Evolutionary conservation across 371 early-diverging fungal genomes (phyloP).

Genomic region (Rhizopus arrhizus): DNA sequence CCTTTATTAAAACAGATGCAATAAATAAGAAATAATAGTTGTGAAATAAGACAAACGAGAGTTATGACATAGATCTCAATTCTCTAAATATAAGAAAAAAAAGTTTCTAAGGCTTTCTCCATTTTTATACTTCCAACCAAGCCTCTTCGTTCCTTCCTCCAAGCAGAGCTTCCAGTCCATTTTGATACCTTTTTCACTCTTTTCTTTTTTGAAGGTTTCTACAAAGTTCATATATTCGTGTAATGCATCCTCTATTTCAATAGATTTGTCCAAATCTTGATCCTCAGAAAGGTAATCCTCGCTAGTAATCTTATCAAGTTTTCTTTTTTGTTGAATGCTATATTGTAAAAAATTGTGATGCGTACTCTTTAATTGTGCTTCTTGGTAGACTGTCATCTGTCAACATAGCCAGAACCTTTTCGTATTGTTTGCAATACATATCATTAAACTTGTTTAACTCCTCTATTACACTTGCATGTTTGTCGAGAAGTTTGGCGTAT

Average conservation of each 20-base stretch:
- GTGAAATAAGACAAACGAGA: constrained; percentile 7
- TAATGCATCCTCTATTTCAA: not conserved
- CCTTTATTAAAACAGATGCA: not conserved
- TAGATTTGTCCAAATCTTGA: not conserved
- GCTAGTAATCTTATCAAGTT: not conserved
- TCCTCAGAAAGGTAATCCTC: not conserved
- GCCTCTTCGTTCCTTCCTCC: constrained; percentile 3
- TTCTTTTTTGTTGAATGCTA: not conserved
- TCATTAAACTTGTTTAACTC: not conserved
- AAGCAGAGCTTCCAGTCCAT: constrained; percentile 13
- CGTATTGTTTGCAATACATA: not conserved
- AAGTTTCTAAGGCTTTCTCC: constrained; percentile 12
- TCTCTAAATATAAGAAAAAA: too few species aligned
- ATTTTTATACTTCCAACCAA: constrained; percentile 9
- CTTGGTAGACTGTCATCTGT: not conserved
- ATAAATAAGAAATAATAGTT: not conserved
- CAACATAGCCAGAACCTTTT: not conserved
- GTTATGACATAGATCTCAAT: constrained; percentile 4
- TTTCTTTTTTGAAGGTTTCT: constrained; percentile 13
- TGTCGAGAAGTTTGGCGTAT: not conserved
- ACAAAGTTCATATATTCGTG: constrained; percentile 1
- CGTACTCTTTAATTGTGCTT: not conserved
- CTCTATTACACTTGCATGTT: not conserved
- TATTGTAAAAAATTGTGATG: not conserved
- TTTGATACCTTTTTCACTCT: not conserved